Conservation (phyloP, 163 green algal species). For the Chloroidium sp. region DNA sequence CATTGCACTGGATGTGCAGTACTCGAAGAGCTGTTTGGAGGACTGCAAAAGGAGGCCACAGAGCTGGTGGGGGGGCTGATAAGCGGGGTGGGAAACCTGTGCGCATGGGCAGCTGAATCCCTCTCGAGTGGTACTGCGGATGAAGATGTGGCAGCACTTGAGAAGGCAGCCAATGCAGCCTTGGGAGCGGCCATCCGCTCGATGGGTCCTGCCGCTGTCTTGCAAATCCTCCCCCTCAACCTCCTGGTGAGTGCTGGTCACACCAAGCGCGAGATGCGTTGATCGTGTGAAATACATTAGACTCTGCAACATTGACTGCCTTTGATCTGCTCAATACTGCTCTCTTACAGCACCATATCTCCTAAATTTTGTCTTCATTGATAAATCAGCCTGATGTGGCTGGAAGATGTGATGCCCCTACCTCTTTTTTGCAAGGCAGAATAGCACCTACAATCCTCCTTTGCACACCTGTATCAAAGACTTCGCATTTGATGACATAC, state of each 20-base stretch:
- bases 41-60: conserved; percentile 19
- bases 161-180: conserved; percentile 14
- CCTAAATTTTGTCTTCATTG: no score
- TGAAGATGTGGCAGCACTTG: conserved; percentile 5
- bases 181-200: conserved; percentile 41
- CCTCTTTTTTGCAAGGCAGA: no score
- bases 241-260: conserved; percentile 33
- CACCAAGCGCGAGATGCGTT: no score
- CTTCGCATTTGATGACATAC: no score
- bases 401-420: no score
- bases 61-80: conserved; percentile 34
- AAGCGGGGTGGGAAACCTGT: conserved; percentile 42
- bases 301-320: no score
- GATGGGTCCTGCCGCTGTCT: conserved; percentile 68
- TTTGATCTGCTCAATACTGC: no score
- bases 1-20: conserved; percentile 22
- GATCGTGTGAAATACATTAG: no score
- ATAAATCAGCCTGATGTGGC: background rate
- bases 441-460: no score
- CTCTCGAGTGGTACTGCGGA: conserved; percentile 11
- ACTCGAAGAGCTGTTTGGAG: conserved; percentile 24
- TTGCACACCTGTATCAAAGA: no score
- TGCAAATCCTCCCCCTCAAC: conserved; percentile 63
- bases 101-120: conserved; percentile 35
- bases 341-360: no score